Evolutionary conservation across 2,329 filamentous ascomycete species (phyloP), one percentile per base, ranked within the genome.

Genomic region (Didymella lethalis): DNA sequence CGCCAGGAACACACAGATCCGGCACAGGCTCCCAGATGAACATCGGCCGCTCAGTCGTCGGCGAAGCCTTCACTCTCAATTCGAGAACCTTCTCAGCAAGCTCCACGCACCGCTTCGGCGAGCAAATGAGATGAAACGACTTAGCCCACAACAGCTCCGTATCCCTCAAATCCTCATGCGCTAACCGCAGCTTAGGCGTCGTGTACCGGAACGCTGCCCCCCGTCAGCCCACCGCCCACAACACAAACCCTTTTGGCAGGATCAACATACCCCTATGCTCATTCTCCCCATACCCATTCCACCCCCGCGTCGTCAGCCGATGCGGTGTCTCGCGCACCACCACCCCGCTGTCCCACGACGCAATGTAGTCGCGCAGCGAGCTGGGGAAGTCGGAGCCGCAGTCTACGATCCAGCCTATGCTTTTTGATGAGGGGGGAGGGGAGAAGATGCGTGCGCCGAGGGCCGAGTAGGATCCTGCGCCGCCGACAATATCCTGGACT

Each of bases 21-120:
- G 95, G 95, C 1, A 97, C 91, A 0, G 95, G 95, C 75, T 99
- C 95, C 94, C 94, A 99, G 51, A 98, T 86, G 74, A 97, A 92
- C 7, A 93, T 78, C 1, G 93, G 91, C 14, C 44, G 43, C 38
- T 61, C 59, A 34, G 54, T 57, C 25, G 54, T 25, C 10, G 49
- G 18, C 18, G 18, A 18, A 18, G 18, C 18, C 18, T 18, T 18
- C 18, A 18, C 18, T 18, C 18, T 83, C 45, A 81, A 74, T 4
- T 82, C 79, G 5, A 88, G 80, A 59, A 98, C 90, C n/a, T 88
- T 85, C 1, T 85, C 77, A 23, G 95, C 88, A 23, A 97, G 84
- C 54, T 90, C 85, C 47, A 91, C 88, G 75, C 92, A 96, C 43
- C 94, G 86, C 1, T 80, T 77, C 0, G 93, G 88, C 1, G 89